Percentiles rank a stretch among this genome's conserved stretches.
Conservation (phyloP, 345 rosid species). For the Gossypium turneri region DNA sequence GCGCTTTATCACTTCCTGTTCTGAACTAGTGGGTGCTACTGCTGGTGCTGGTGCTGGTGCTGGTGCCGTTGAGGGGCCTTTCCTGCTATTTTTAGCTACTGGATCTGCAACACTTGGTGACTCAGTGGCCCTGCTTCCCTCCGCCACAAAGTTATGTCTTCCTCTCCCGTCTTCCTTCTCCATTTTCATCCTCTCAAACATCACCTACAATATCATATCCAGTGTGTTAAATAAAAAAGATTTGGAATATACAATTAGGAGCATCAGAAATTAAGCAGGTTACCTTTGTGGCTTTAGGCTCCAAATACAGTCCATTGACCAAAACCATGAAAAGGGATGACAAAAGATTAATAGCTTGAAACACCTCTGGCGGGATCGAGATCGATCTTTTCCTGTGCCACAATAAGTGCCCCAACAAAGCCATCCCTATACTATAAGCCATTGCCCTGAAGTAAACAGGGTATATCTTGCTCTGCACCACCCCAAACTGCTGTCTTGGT, state of each 20-base stretch:
- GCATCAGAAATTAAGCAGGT: not conserved
- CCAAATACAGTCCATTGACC: slow-evolving; percentile 48
- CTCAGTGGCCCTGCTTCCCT: slow-evolving; percentile 8
- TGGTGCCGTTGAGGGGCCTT: not conserved
- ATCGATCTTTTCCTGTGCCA: slow-evolving; percentile 25
- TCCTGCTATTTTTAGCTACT: slow-evolving; percentile 2
- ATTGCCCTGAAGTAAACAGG: slow-evolving; percentile 61
- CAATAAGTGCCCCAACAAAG: slow-evolving; percentile 52
- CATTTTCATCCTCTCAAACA: slow-evolving; percentile 65
- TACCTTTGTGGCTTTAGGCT: slow-evolving; percentile 82
- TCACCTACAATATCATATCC: slow-evolving; percentile 29
- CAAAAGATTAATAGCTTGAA: slow-evolving; percentile 54
- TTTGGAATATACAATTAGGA: too few relatives aligned
- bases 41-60: not conserved
- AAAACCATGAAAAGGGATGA: slow-evolving; percentile 41
- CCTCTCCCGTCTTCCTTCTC: slow-evolving; percentile 87
- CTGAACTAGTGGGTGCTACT: slow-evolving; percentile 4
- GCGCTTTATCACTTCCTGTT: slow-evolving; percentile 23
- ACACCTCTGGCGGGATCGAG: slow-evolving; percentile 34
- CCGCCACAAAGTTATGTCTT: slow-evolving; percentile 22
- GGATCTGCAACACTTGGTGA: not conserved
- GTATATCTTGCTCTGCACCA: slow-evolving; percentile 79
- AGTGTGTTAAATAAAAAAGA: not conserved
- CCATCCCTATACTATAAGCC: slow-evolving; percentile 35
- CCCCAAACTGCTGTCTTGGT: slow-evolving; percentile 67